A percentile compares a stretch with the other conserved stretches of the same genome.
These are phyloP conservation scores for Beta vulgaris DNA, from an alignment of 148 eudicot genomes.

Conservation along the genomic window DNA sequence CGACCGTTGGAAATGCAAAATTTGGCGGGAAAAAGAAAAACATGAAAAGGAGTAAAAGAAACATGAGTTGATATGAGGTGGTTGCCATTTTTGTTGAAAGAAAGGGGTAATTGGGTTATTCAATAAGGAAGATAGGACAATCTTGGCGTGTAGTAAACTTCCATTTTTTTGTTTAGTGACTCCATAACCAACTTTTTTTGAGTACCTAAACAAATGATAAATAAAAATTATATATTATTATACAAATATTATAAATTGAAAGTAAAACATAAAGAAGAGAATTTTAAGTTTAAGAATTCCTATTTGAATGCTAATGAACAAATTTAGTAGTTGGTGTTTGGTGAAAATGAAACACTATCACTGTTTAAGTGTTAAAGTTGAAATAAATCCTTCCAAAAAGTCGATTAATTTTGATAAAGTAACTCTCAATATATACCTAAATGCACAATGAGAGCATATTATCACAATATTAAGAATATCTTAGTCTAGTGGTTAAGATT, in stretches of 20 bases:
- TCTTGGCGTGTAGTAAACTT: slow-evolving; percentile 1
- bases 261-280: neutral
- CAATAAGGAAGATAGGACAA: neutral
- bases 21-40: slow-evolving; percentile 37
- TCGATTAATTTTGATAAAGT: no score
- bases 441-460: no score
- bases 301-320: no score
- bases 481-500: no score
- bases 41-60: slow-evolving; percentile 37
- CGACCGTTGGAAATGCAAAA: slow-evolving; percentile 30
- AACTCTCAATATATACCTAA: no score
- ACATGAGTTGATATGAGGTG: slow-evolving; percentile 2
- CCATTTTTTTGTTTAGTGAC: slow-evolving; percentile 26
- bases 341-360: no score
- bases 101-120: slow-evolving; percentile 30
- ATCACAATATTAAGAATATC: no score
- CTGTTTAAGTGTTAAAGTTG: no score
- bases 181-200: slow-evolving; percentile 18
- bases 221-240: neutral
- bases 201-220: neutral
- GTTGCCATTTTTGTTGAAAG: slow-evolving; percentile 34
- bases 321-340: no score
- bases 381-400: no score
- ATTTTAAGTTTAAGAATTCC: no score
- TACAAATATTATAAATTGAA: neutral